Percentiles rank a stretch among this genome's conserved stretches.
These are phyloP conservation scores for Arabidopsis hybrid DNA, from an alignment of 441 rosid species.

Conservation along the genomic window DNA sequence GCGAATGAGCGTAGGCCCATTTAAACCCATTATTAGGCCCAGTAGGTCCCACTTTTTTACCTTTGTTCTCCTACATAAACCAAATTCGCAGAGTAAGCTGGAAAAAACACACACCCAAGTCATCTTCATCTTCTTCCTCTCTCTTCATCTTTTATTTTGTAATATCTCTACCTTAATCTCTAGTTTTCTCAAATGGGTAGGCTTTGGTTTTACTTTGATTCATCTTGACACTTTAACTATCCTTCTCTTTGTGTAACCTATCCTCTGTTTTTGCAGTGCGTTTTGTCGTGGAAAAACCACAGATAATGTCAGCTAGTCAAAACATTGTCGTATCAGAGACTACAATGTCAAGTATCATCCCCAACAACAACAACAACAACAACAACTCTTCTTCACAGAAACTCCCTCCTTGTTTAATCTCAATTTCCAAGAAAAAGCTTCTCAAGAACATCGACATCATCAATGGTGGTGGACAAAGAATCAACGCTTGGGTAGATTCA, in stretches of 20 bases:
- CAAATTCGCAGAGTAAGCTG: constrained; percentile 8
- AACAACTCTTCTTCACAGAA: constrained; percentile 54
- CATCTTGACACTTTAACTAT: not conserved
- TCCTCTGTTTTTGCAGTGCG: constrained; percentile 23
- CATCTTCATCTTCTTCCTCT: constrained; percentile 14
- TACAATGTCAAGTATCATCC: constrained; percentile 36
- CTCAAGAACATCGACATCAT: constrained; percentile 75
- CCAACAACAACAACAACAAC: constrained; percentile 1
- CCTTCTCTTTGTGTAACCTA: not conserved
- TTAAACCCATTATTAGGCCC: constrained; percentile 35
- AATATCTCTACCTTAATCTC: not conserved
- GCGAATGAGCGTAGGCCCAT: constrained; percentile 32
- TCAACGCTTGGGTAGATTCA: constrained; percentile 85
- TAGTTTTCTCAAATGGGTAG: constrained; percentile 29
- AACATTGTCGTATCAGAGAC: constrained; percentile 43
- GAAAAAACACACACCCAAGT: not conserved
- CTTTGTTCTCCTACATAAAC: constrained; percentile 42
- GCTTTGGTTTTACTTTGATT: constrained; percentile 5
- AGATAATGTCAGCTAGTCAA: constrained; percentile 36
- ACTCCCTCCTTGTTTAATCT: constrained; percentile 61
- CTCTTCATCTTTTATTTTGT: not conserved
- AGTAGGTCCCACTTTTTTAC: constrained; percentile 38
- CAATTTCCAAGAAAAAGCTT: constrained; percentile 61
- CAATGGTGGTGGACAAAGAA: constrained; percentile 64
- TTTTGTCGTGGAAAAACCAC: constrained; percentile 36